phyloP scores from a whole-genome alignment of 257 asterid species.

The Scutellaria minor region DNA sequence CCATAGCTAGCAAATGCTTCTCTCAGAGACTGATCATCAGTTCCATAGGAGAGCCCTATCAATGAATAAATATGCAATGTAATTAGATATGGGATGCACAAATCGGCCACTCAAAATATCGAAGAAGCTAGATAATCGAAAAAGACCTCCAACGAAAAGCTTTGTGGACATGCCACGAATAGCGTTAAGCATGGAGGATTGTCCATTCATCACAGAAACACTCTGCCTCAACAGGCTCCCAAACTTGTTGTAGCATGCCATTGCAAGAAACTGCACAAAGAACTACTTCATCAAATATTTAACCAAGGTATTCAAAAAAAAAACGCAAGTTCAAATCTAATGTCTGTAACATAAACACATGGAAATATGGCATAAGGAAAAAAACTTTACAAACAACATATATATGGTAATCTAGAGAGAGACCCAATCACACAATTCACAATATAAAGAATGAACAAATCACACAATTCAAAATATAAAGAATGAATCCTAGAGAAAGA shows the following conservation, averaged over 20 bases:
- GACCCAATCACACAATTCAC: no score
- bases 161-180: conserved; percentile 76
- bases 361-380: no score
- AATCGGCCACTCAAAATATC: neutral
- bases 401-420: no score
- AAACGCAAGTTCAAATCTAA: no score
- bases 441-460: no score
- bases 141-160: conserved; percentile 74
- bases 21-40: conserved; percentile 61
- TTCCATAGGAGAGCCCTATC: conserved; percentile 75
- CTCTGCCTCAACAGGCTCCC: conserved; percentile 63
- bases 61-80: neutral
- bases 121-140: neutral
- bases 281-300: neutral
- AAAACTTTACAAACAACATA: no score
- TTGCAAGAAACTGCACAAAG: conserved; percentile 44
- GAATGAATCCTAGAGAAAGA: no score
- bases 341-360: no score
- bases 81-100: neutral
- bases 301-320: no score
- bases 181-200: conserved; percentile 62
- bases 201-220: conserved; percentile 43
- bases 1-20: conserved; percentile 82
- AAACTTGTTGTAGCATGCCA: conserved; percentile 73
- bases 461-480: no score